Evolutionary conservation across 345 rosid species (phyloP).

Genomic region (Acer yangbiense): DNA sequence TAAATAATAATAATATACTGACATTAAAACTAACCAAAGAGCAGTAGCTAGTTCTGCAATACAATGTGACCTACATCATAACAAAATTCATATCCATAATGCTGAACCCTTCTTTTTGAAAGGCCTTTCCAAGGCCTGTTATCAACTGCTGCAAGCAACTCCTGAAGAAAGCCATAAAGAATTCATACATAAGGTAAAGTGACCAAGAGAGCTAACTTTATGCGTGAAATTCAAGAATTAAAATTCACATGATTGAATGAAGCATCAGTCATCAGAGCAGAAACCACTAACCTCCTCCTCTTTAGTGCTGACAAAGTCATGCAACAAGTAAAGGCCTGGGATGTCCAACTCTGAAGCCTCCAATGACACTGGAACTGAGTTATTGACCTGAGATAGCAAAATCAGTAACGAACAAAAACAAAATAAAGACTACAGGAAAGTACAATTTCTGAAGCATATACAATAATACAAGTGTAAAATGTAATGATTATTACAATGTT

Average conservation of each 20-base stretch:
- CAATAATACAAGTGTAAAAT: too few relatives aligned
- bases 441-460: too few relatives aligned
- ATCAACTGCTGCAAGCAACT: constrained; percentile 85
- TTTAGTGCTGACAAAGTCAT: constrained; percentile 58
- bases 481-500: too few relatives aligned
- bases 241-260: neutral
- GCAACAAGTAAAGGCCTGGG: constrained; percentile 72
- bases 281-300: constrained; percentile 66
- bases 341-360: constrained; percentile 68
- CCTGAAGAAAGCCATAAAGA: constrained; percentile 39
- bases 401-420: neutral
- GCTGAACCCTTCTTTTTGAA: constrained; percentile 88
- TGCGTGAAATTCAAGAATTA: neutral
- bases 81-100: constrained; percentile 91
- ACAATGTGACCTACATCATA: constrained; percentile 51
- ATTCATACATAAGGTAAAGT: neutral
- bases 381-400: constrained; percentile 32
- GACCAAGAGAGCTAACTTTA: neutral
- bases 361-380: constrained; percentile 51
- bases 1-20: neutral
- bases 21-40: neutral
- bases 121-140: constrained; percentile 72
- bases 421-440: neutral
- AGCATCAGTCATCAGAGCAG: neutral
- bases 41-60: constrained; percentile 5